Evolutionary conservation across 495 filamentous ascomycete species (phyloP), one percentile per base, ranked within the genome.

Genomic region (Corynascus novoguineensis): DNA sequence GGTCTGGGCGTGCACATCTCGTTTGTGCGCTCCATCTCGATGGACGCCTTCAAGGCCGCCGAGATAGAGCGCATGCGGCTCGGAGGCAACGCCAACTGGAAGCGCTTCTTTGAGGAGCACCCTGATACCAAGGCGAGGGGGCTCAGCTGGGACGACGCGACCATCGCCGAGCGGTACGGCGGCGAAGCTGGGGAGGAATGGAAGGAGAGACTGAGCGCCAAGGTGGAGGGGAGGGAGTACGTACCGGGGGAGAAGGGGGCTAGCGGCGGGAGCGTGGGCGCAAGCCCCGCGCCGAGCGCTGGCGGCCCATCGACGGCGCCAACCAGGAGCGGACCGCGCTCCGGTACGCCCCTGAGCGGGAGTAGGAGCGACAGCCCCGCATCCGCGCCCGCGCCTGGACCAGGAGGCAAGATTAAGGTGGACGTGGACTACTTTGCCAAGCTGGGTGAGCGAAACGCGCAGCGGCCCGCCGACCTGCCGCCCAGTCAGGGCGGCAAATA

Each of bases 1-100:
- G 88, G 90, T 3, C 82, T 98, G 15, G 93, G 93, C 50, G 93
- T 98, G 27, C 93, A 98, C 77, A 96, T 98, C 66, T 96, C 90
- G 67, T 98, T 98, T 74, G 90, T 98, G 52, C 87, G 93, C 60
- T 89, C 84, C 57, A 90, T 97, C 60, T 95, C 88, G 45, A 98
- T 98, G 93, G 93, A 98, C 77, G 87, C 88, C 55, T 97, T 98
- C 76, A 98, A 98, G 69, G 81, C 81, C 60, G 76, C 77, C 55
- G 91, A 96, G 68, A 88, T 95, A 58, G 80, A 84, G 69, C 85
- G 90, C 61, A 95, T 97, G 91, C 80, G 88, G 25, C 71, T 83
- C 12, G 91, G 91, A 21, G 91, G 91, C 44, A 97, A 97, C 71
- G 83, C 85, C 37, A 77, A 80, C n/a, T 97, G 90, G 89, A 83